Percentiles rank a stretch among this genome's conserved stretches.
These are phyloP conservation scores for Discostella pseudostelligera DNA, from an alignment of 108 stramenopile species.

Conservation along the genomic window DNA sequence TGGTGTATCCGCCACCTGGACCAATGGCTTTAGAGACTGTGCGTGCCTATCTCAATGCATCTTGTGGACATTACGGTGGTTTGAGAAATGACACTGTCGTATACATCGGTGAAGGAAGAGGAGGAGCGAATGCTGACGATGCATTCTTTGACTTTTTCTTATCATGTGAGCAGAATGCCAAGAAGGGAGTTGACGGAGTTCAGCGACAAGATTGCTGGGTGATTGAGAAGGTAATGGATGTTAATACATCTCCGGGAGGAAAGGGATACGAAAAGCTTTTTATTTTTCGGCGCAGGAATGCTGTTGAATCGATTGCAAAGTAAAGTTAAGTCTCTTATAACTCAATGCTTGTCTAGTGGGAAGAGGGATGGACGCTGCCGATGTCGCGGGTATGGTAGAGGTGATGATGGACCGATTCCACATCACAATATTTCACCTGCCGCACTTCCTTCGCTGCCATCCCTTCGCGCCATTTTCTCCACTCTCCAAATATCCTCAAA, in stretches of 20 bases:
- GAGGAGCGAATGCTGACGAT: slow-evolving; percentile 74
- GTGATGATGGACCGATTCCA: too few relatives aligned
- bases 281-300: slow-evolving; percentile 52
- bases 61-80: slow-evolving; percentile 1
- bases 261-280: slow-evolving; percentile 83
- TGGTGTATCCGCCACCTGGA: slow-evolving; percentile 82
- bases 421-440: too few relatives aligned
- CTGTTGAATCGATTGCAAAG: too few relatives aligned
- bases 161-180: slow-evolving; percentile 5
- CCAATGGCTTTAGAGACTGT: slow-evolving; percentile 69
- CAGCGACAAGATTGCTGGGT: too few relatives aligned
- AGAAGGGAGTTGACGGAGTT: too few relatives aligned
- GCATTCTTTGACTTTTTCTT: slow-evolving; percentile 63
- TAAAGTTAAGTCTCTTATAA: too few relatives aligned
- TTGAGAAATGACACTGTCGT: slow-evolving; percentile 67
- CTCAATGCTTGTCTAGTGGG: too few relatives aligned
- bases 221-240: slow-evolving; percentile 54
- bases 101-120: slow-evolving; percentile 78
- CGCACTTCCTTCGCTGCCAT: too few relatives aligned
- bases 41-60: slow-evolving; percentile 51
- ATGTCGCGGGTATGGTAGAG: too few relatives aligned
- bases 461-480: too few relatives aligned
- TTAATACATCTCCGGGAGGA: slow-evolving; percentile 58
- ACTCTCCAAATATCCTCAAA: too few relatives aligned
- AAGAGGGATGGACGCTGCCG: too few relatives aligned